phyloP scores from a whole-genome alignment of 345 rosid genomes.

The Alliaria petiolata region DNA sequence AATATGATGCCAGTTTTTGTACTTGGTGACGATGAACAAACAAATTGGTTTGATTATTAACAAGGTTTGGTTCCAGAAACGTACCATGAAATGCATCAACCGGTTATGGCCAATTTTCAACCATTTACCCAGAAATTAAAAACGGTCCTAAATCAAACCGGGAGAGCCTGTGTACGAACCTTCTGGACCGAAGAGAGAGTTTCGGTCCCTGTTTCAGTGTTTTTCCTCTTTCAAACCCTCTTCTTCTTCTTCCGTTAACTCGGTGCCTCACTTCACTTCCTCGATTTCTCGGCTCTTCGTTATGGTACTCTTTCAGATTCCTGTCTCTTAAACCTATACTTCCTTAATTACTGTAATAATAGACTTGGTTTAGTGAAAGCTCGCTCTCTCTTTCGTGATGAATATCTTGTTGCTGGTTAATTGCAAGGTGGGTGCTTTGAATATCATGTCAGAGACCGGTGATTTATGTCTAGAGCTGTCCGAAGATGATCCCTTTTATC shows the following conservation, averaged over 20 bases:
- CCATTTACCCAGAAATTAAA: no score
- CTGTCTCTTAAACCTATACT: neutral
- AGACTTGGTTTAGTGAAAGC: neutral
- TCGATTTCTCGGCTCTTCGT: neutral
- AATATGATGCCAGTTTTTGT: no score
- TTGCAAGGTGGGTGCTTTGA: constrained; percentile 43
- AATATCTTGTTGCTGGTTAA: constrained; percentile 17
- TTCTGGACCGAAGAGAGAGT: neutral
- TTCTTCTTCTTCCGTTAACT: neutral
- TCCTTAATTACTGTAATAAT: neutral
- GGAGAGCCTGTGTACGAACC: neutral
- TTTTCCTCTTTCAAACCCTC: neutral
- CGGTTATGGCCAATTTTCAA: no score
- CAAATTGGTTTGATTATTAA: no score
- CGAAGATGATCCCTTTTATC: constrained; percentile 49
- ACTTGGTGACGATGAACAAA: no score
- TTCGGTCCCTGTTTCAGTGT: neutral
- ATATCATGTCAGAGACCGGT: constrained; percentile 24
- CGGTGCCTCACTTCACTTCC: neutral
- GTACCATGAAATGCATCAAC: no score
- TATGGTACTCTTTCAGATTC: neutral
- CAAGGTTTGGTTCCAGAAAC: no score
- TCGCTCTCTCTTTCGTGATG: neutral
- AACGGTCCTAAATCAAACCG: neutral
- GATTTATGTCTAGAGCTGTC: constrained; percentile 47